Conservation (phyloP, 208 protist genomes). For the Sergeia podlipaevii region DNA sequence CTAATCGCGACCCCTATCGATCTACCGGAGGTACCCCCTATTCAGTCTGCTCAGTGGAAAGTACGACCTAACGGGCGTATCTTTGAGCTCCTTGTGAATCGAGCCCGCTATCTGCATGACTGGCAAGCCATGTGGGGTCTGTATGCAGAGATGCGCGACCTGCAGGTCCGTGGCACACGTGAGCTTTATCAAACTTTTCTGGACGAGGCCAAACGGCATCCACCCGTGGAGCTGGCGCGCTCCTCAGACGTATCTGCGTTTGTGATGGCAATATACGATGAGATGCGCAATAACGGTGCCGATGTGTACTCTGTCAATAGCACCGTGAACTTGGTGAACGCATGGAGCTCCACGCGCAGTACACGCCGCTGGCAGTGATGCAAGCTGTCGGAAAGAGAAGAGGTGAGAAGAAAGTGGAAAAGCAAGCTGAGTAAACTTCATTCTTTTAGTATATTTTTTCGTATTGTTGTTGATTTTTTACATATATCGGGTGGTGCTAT, state of each 20-base stretch:
- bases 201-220: slow-evolving; percentile 30
- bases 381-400: neutral
- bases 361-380: slow-evolving; percentile 17
- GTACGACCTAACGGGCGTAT: slow-evolving; percentile 57
- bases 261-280: slow-evolving; percentile 51
- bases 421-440: no score
- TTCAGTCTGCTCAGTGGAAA: slow-evolving; percentile 40
- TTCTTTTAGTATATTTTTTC: no score
- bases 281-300: slow-evolving; percentile 44
- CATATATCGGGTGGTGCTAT: neutral
- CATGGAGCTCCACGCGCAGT: slow-evolving; percentile 55
- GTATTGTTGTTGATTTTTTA: neutral
- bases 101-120: slow-evolving; percentile 51
- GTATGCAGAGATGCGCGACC: slow-evolving; percentile 58
- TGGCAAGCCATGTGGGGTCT: slow-evolving; percentile 69
- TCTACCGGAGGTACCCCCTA: neutral
- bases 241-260: slow-evolving; percentile 22
- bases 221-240: slow-evolving; percentile 27
- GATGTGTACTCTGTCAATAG: slow-evolving; percentile 47
- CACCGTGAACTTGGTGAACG: slow-evolving; percentile 64
- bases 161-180: slow-evolving; percentile 36
- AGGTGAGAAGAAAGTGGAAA: no score
- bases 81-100: slow-evolving; percentile 68
- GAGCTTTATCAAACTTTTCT: slow-evolving; percentile 60
- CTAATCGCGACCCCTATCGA: neutral